Conservation (phyloP, 2,329 filamentous ascomycete species). For the Knufia fluminis region DNA sequence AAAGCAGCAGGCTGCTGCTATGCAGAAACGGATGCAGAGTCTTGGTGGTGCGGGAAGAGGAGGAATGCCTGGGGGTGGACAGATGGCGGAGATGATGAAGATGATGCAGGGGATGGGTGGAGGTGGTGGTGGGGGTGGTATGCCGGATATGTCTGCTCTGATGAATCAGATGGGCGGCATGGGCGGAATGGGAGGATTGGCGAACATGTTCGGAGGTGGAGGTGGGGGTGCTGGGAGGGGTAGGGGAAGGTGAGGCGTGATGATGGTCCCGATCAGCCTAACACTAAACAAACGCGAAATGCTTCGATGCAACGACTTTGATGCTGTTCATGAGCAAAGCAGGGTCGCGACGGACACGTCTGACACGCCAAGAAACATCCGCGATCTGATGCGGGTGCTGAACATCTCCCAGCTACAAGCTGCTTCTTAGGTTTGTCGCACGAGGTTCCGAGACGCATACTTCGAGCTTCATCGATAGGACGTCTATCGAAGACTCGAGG, state of each 20-base stretch:
- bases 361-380: too few relatives aligned
- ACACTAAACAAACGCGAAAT: too few relatives aligned
- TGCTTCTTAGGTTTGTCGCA: too few relatives aligned
- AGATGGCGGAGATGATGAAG: conserved; percentile 82
- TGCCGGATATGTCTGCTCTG: conserved; percentile 59
- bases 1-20: conserved; percentile 78
- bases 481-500: too few relatives aligned
- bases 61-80: conserved; percentile 47
- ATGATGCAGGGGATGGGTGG: conserved; percentile 66
- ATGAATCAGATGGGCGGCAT: conserved; percentile 68
- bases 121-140: conserved; percentile 59
- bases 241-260: conserved; percentile 10
- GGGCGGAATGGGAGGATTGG: conserved; percentile 41
- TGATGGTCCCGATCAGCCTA: too few relatives aligned
- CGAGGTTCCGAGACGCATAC: too few relatives aligned
- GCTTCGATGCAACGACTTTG: too few relatives aligned
- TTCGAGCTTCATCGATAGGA: too few relatives aligned
- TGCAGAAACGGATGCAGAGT: conserved; percentile 89
- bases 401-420: too few relatives aligned
- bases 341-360: too few relatives aligned
- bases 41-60: conserved; percentile 70
- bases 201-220: conserved; percentile 34
- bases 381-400: too few relatives aligned
- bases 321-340: too few relatives aligned
- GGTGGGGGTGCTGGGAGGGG: conserved; percentile 38